Conservation (phyloP, 345 rosid species). For the Camelina sativa region DNA sequence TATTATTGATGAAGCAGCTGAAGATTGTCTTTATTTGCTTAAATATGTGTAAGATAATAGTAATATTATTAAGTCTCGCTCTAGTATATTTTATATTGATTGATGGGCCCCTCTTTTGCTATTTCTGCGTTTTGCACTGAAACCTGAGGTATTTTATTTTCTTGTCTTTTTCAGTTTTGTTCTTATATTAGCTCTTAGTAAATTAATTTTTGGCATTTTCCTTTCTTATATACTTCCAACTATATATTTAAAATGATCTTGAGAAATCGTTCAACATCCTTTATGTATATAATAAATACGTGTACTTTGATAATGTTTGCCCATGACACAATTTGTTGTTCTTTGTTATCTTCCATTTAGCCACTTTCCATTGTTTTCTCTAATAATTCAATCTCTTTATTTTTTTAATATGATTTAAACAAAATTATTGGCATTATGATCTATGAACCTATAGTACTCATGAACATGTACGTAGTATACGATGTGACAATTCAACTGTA, state of each 20-base stretch:
- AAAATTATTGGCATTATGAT: neutral
- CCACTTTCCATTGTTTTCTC: constrained; percentile 42
- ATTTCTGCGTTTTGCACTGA: constrained; percentile 46
- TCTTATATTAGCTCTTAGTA: constrained; percentile 31
- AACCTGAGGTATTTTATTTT: constrained; percentile 27
- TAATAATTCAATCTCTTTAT: constrained; percentile 28
- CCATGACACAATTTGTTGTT: constrained; percentile 38
- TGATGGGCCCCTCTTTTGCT: constrained; percentile 39
- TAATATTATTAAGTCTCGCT: constrained; percentile 22
- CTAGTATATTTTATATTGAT: constrained; percentile 11
- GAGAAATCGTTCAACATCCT: neutral
- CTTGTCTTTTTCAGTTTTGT: constrained; percentile 44
- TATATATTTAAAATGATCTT: neutral
- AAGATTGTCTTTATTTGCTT: constrained; percentile 41
- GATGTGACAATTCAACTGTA: constrained; percentile 41
- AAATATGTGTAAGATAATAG: constrained; percentile 27
- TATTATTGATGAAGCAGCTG: constrained; percentile 4
- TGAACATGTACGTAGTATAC: neutral
- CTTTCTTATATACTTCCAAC: constrained; percentile 11
- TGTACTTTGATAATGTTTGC: constrained; percentile 27
- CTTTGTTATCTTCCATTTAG: constrained; percentile 43
- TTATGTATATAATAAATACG: neutral
- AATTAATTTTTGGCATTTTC: constrained; percentile 25
- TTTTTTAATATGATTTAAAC: neutral
- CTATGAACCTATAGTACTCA: neutral